A percentile compares a stretch with the other conserved stretches of the same genome.
phyloP scores from a whole-genome alignment of 176 grass and related monocot species.

The Carex littledalei region DNA sequence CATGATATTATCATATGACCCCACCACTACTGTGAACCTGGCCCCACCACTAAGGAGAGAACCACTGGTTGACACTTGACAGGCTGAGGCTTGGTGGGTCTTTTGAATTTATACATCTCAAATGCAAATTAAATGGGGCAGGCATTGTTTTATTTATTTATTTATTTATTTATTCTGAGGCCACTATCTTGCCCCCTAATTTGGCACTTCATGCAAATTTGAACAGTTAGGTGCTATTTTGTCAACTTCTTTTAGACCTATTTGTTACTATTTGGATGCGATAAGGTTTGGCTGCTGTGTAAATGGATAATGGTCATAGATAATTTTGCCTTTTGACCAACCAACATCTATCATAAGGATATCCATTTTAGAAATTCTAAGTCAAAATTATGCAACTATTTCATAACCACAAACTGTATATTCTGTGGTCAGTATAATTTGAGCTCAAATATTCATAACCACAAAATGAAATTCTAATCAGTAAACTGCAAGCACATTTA shows the following conservation, averaged over 20 bases:
- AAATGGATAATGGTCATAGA: neutral
- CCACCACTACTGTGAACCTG: neutral
- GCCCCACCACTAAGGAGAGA: neutral
- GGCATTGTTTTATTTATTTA: neutral
- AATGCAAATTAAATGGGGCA: neutral
- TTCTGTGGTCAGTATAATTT: no score
- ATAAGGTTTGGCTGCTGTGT: neutral
- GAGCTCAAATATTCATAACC: no score
- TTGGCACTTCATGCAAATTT: neutral
- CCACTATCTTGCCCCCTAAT: neutral
- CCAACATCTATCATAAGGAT: neutral
- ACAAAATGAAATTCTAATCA: no score
- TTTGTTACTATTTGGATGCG: neutral
- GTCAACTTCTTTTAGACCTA: neutral
- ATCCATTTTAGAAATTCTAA: neutral
- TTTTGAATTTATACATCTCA: neutral
- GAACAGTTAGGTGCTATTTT: neutral
- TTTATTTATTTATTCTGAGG: neutral
- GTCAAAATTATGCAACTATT: neutral
- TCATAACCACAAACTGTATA: no score
- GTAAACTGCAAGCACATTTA: no score
- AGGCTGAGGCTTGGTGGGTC: neutral
- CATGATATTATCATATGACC: neutral
- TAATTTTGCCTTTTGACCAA: neutral
- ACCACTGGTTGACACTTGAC: neutral